These are phyloP conservation scores for Rhizomucor miehei DNA, from an alignment of 371 early-diverging fungal species.

Conservation along the genomic window DNA sequence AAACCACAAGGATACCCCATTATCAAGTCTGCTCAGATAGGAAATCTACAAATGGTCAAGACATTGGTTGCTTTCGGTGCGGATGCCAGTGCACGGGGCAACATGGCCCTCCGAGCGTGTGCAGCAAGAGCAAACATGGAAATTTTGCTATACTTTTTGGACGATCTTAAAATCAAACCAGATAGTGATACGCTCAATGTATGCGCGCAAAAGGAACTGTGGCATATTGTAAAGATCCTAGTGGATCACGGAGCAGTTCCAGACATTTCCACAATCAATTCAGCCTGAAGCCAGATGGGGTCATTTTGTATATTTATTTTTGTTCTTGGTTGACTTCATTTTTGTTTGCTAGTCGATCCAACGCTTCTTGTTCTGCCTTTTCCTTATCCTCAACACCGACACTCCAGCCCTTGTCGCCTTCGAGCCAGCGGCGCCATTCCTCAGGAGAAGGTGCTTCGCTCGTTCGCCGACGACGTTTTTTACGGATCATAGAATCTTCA, in stretches of 20 bases:
- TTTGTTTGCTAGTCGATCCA: too few relatives aligned
- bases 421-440: slow-evolving; percentile 17
- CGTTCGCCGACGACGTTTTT: background rate
- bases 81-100: slow-evolving; percentile 33
- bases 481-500: slow-evolving; percentile 39
- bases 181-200: slow-evolving; percentile 40
- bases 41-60: slow-evolving; percentile 37
- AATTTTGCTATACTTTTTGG: slow-evolving; percentile 44
- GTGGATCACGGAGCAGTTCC: slow-evolving; percentile 52
- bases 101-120: slow-evolving; percentile 45
- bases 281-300: background rate
- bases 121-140: slow-evolving; percentile 39
- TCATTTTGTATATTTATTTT: too few relatives aligned
- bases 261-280: slow-evolving; percentile 40
- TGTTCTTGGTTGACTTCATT: too few relatives aligned
- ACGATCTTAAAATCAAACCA: slow-evolving; percentile 38
- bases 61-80: slow-evolving; percentile 45
- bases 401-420: slow-evolving; percentile 18
- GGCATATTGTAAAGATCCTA: slow-evolving; percentile 47
- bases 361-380: slow-evolving; percentile 11
- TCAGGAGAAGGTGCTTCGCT: background rate
- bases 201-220: slow-evolving; percentile 37
- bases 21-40: slow-evolving; percentile 48
- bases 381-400: slow-evolving; percentile 10
- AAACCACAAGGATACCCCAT: slow-evolving; percentile 54